Evolutionary conservation across 2,329 filamentous ascomycete species (phyloP).

Genomic region (Neonectria ditissima): DNA sequence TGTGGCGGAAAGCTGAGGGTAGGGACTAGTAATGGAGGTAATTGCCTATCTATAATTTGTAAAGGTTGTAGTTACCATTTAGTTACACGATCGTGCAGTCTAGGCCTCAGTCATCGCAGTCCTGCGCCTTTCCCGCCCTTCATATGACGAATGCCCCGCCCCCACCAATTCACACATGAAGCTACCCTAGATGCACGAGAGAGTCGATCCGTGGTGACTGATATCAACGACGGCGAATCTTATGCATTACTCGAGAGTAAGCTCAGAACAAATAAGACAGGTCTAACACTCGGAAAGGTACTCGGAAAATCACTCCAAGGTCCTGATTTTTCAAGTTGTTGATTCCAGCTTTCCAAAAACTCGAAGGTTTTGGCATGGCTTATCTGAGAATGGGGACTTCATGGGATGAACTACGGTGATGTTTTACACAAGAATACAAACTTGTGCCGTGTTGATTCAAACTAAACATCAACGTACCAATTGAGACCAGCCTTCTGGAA

Average conservation of each 20-base stretch:
- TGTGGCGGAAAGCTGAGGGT: not conserved
- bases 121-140: slow-evolving; percentile 8
- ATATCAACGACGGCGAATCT: not conserved
- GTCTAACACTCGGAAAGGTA: not conserved
- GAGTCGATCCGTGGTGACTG: not conserved
- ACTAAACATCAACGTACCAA: no score
- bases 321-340: not conserved
- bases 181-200: not conserved
- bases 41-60: no score
- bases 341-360: no score
- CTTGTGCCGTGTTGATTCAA: no score
- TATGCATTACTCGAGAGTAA: not conserved
- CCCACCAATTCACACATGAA: slow-evolving; percentile 4
- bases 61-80: slow-evolving; percentile 19
- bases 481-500: no score
- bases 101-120: not conserved
- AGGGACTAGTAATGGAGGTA: not conserved
- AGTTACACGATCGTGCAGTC: not conserved
- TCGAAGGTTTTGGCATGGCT: no score
- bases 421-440: no score
- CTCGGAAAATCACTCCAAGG: not conserved
- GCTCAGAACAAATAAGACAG: not conserved
- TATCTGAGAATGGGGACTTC: no score
- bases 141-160: slow-evolving; percentile 15
- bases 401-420: no score